phyloP scores from a whole-genome alignment of 2,329 filamentous ascomycete species.

The Amylocarpus encephaloides region DNA sequence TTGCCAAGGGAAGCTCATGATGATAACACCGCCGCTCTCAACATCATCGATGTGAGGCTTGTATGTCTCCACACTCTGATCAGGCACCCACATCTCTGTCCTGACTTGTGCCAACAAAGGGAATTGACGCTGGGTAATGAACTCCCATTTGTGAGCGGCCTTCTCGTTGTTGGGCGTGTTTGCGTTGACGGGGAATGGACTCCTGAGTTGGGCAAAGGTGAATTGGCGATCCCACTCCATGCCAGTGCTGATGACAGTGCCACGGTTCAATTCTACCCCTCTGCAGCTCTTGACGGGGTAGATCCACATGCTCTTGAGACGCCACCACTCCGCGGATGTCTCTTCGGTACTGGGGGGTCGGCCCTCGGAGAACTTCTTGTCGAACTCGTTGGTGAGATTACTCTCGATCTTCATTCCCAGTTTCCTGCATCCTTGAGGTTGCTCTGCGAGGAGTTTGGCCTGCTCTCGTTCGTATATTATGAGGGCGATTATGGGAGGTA shows the following conservation, averaged over 20 bases:
- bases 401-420: constrained; percentile 42
- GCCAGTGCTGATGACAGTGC: constrained; percentile 60
- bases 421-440: constrained; percentile 45
- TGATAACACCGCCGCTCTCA: constrained; percentile 52
- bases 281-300: constrained; percentile 81
- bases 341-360: constrained; percentile 32
- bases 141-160: constrained; percentile 53
- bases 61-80: constrained; percentile 49
- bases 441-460: constrained; percentile 26
- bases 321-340: constrained; percentile 35
- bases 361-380: constrained; percentile 41
- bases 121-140: constrained; percentile 64
- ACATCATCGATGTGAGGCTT: constrained; percentile 42
- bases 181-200: constrained; percentile 39
- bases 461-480: constrained; percentile 30
- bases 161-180: constrained; percentile 34
- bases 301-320: constrained; percentile 64
- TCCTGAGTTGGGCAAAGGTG: constrained; percentile 65
- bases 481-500: constrained; percentile 29
- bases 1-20: constrained; percentile 60
- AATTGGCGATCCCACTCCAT: constrained; percentile 78
- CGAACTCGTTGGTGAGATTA: constrained; percentile 51
- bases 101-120: constrained; percentile 65
- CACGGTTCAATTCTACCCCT: constrained; percentile 64
- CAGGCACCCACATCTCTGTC: constrained; percentile 63